Conservation (phyloP, 768 basidiomycete species). For the Phaeotremella skinneri region DNA sequence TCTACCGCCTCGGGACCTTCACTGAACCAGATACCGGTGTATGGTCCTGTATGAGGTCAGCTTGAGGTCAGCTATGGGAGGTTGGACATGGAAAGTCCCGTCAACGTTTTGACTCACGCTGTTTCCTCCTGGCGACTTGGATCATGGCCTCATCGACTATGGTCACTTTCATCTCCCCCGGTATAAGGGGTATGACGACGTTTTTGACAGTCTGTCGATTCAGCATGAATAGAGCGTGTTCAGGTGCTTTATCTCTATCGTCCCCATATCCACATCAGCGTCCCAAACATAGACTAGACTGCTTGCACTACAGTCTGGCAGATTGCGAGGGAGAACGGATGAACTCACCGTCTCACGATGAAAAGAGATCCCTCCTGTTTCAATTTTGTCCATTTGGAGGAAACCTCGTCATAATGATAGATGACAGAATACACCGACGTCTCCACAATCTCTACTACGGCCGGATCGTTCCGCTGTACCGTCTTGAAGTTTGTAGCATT, state of each 20-base stretch:
- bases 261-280: too few species aligned
- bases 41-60: constrained; percentile 15
- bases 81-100: neutral
- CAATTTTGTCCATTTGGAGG: constrained; percentile 38
- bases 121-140: constrained; percentile 39
- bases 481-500: constrained; percentile 36
- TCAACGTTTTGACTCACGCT: constrained; percentile 28
- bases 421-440: constrained; percentile 35
- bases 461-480: constrained; percentile 31
- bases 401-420: constrained; percentile 36
- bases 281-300: neutral
- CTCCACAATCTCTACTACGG: constrained; percentile 33
- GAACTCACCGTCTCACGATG: constrained; percentile 35
- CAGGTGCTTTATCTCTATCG: constrained; percentile 31
- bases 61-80: neutral
- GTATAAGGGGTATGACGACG: constrained; percentile 30
- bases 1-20: constrained; percentile 28
- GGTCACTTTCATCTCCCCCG: constrained; percentile 40
- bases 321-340: neutral
- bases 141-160: constrained; percentile 28
- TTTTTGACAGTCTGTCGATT: constrained; percentile 39
- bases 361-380: constrained; percentile 44
- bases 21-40: constrained; percentile 38
- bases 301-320: neutral
- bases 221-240: constrained; percentile 40